Percentiles rank a stretch among this genome's conserved stretches.
These are phyloP conservation scores for Entoloma clypeatum DNA, from an alignment of 1,284 basidiomycete genomes.

Conservation along the genomic window DNA sequence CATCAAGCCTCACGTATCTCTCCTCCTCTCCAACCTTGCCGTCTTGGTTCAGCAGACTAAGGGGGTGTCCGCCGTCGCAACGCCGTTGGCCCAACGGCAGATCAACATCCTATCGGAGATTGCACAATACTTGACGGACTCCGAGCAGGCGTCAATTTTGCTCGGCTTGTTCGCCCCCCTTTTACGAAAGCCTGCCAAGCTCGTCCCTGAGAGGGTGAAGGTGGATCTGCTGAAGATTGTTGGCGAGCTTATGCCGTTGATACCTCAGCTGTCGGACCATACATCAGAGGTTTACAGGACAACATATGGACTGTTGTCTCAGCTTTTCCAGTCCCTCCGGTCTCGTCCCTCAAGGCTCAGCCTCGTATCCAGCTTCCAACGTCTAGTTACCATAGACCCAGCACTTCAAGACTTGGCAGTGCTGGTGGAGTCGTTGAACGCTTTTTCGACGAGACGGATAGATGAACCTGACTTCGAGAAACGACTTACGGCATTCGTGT, in stretches of 20 bases:
- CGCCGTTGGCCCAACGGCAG: slow-evolving; percentile 79
- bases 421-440: slow-evolving; percentile 75
- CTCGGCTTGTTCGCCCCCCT: slow-evolving; percentile 78
- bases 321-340: slow-evolving; percentile 74
- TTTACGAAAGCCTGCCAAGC: slow-evolving; percentile 71
- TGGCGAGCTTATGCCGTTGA: slow-evolving; percentile 67
- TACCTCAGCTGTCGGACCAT: slow-evolving; percentile 60
- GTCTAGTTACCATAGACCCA: slow-evolving; percentile 51
- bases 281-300: slow-evolving; percentile 49
- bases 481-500: slow-evolving; percentile 75
- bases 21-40: slow-evolving; percentile 74
- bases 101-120: slow-evolving; percentile 80
- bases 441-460: slow-evolving; percentile 77
- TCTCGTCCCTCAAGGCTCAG: slow-evolving; percentile 66
- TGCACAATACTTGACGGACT: slow-evolving; percentile 71
- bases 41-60: slow-evolving; percentile 65
- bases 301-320: slow-evolving; percentile 66
- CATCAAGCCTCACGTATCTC: slow-evolving; percentile 74
- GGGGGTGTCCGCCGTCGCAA: slow-evolving; percentile 52
- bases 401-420: slow-evolving; percentile 47
- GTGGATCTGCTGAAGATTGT: slow-evolving; percentile 80
- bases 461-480: slow-evolving; percentile 95
- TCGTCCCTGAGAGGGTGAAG: slow-evolving; percentile 87
- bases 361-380: slow-evolving; percentile 64
- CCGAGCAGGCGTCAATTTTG: slow-evolving; percentile 72